Conservation (phyloP, 2,329 filamentous ascomycete species). For the Colletotrichum sp. region DNA sequence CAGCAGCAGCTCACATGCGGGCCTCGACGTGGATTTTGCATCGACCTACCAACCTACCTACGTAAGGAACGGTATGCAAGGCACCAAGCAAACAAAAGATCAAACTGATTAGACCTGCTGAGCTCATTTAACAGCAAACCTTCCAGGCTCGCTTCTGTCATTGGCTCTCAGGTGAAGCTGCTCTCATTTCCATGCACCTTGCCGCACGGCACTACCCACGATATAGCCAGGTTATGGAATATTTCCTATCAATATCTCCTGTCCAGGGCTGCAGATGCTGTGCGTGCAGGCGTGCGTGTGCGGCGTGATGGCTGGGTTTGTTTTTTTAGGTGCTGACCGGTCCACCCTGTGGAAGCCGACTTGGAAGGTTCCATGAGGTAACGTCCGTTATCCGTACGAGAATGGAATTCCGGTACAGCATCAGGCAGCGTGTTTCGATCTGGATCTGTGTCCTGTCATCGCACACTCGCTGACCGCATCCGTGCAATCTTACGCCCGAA, state of each 20-base stretch:
- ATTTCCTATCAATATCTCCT: neutral
- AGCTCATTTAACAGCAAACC: neutral
- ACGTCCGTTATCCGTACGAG: neutral
- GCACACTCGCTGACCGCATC: neutral
- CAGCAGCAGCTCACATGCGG: neutral
- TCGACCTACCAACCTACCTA: no score
- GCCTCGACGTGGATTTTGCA: neutral
- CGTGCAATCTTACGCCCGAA: neutral
- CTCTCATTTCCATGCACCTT: neutral
- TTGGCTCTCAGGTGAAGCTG: neutral
- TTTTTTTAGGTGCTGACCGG: conserved; percentile 11
- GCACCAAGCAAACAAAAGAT: neutral
- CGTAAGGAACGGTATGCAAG: neutral
- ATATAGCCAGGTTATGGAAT: neutral
- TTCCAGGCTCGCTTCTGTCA: neutral
- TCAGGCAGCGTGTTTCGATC: neutral
- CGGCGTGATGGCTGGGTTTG: neutral
- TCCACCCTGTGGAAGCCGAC: conserved; percentile 6
- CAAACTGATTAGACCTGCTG: neutral
- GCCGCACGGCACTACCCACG: neutral
- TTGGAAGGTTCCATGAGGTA: neutral
- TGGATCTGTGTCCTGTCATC: neutral
- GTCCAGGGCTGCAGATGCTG: neutral
- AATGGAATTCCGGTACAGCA: neutral
- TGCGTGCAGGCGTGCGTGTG: neutral